Evolutionary conservation across 805 yeast species (phyloP), one percentile per base, ranked within the genome.

Genomic region (Candida stauntonica): DNA sequence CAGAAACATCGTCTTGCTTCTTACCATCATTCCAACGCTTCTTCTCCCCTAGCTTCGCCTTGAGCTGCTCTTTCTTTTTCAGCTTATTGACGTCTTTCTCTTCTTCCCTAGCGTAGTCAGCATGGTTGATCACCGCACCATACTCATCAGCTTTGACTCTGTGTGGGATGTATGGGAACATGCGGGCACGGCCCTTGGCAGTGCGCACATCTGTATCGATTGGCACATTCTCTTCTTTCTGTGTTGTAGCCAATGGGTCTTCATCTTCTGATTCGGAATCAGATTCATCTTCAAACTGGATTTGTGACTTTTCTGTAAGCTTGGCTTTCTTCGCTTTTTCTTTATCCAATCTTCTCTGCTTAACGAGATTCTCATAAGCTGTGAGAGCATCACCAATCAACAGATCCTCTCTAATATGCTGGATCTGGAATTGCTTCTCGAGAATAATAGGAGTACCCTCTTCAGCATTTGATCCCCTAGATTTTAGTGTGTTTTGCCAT

Each of bases 121-220:
- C 74, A 30, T 72, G 72, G 45, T 81, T 79, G 16, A 89, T 79
- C 2, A 80, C 62, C 39, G 77, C 81, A 21, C 99, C 99, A 58
- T 91, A 93, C 48, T 91, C 97, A 55, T 93, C 98, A 33, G 71
- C 64, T 47, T 83, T 77, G 17, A 73, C 64, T 49, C 76, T 75
- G 33, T 68, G 72, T 1, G 74, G 72, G 27, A 75, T 64, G 49
- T 67, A 83, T 11, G 96, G 98, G 54, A 91, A 93, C 85, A 84
- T 81, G 31, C 70, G 75, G 58, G 67, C 46, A 24, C 56, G 42
- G 9, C 50, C 49, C 21, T 54, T 59, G 14, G 52, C 51, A 19
- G 54, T 56, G 15, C 57, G 48, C 3, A 58, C 59, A 33, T 57
- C 62, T 8, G 59, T 61, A 14, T 64, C 73, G 8, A 58, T 50